Conservation (phyloP, 2,329 filamentous ascomycete genomes). For the Colletotrichum falcatum region DNA sequence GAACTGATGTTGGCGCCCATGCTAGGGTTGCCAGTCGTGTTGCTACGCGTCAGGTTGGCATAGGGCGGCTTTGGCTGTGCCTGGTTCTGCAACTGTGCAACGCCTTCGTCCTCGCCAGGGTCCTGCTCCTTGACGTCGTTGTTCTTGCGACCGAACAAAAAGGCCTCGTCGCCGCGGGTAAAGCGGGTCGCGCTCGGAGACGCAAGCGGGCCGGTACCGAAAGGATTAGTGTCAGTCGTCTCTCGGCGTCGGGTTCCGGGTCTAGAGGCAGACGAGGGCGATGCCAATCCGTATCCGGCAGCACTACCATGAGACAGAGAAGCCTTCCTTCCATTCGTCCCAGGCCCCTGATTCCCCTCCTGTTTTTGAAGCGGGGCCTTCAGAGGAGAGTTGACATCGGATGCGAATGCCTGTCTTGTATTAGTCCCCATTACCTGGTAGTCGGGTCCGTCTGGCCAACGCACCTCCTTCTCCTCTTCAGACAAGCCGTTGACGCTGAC, state of each 20-base stretch:
- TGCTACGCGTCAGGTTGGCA: constrained; percentile 64
- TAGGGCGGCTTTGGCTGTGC: constrained; percentile 53
- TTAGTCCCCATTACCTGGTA: constrained; percentile 23
- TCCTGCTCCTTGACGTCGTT: constrained; percentile 63
- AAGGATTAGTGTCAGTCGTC: constrained; percentile 77
- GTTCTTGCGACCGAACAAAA: constrained; percentile 68
- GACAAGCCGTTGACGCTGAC: constrained; percentile 79
- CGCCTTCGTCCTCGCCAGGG: constrained; percentile 59
- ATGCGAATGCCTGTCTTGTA: constrained; percentile 75
- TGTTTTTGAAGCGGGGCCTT: constrained; percentile 86
- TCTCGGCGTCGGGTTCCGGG: constrained; percentile 86
- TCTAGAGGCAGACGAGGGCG: constrained; percentile 77
- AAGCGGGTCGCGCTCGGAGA: constrained; percentile 74
- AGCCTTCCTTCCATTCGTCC: constrained; percentile 78
- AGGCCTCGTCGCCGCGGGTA: constrained; percentile 70
- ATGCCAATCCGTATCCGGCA: constrained; percentile 76
- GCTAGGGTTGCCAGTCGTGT: constrained; percentile 61
- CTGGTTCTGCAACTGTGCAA: constrained; percentile 44
- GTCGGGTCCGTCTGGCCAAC: constrained; percentile 43
- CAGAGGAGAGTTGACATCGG: constrained; percentile 92
- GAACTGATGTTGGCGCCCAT: constrained; percentile 57
- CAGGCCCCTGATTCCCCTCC: constrained; percentile 66
- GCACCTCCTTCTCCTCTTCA: constrained; percentile 69
- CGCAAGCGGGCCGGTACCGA: constrained; percentile 61
- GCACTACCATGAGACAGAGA: constrained; percentile 81